phyloP scores from a whole-genome alignment of 352 stramenopile genomes.

The Globisporangium barbulae region DNA sequence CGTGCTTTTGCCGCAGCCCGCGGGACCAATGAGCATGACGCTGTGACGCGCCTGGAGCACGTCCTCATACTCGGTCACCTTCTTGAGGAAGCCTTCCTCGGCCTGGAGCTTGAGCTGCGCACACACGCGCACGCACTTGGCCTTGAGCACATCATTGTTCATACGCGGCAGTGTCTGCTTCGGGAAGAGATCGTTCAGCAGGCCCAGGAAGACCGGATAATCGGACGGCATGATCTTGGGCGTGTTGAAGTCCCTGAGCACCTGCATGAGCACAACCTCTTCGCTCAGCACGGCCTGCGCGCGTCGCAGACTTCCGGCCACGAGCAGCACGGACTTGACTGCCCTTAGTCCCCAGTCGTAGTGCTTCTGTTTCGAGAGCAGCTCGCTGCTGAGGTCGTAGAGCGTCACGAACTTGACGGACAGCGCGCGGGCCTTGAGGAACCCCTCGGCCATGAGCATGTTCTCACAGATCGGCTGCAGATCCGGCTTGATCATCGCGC shows the following conservation, averaged over 20 bases:
- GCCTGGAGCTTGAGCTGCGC: slow-evolving; percentile 79
- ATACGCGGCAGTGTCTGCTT: slow-evolving; percentile 32
- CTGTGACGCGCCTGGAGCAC: slow-evolving; percentile 94
- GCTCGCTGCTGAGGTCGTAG: slow-evolving; percentile 83
- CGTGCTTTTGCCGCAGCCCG: slow-evolving; percentile 93
- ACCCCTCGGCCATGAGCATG: slow-evolving; percentile 94
- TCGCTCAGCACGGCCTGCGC: slow-evolving; percentile 79
- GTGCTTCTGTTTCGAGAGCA: slow-evolving; percentile 87
- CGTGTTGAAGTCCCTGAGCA: slow-evolving; percentile 96
- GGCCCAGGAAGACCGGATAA: slow-evolving; percentile 92
- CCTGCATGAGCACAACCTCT: slow-evolving; percentile 93
- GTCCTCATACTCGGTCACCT: slow-evolving; percentile 94
- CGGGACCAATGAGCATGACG: slow-evolving; percentile 95
- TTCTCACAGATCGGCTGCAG: slow-evolving; percentile 93
- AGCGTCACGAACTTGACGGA: slow-evolving; percentile 91
- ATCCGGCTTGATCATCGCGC: slow-evolving; percentile 91
- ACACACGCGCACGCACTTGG: slow-evolving; percentile 50
- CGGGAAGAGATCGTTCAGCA: slow-evolving; percentile 94
- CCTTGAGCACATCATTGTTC: slow-evolving; percentile 44
- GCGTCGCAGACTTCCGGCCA: slow-evolving; percentile 92
- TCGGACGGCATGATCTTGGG: slow-evolving; percentile 92
- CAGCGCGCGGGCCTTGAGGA: slow-evolving; percentile 77
- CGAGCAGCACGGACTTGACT: slow-evolving; percentile 95
- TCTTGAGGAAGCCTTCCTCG: slow-evolving; percentile 95
- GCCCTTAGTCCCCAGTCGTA: slow-evolving; percentile 95